A percentile compares a stretch with the other conserved stretches of the same genome.
Conservation (phyloP, 805 yeast genomes). For the Candida chilensis region DNA sequence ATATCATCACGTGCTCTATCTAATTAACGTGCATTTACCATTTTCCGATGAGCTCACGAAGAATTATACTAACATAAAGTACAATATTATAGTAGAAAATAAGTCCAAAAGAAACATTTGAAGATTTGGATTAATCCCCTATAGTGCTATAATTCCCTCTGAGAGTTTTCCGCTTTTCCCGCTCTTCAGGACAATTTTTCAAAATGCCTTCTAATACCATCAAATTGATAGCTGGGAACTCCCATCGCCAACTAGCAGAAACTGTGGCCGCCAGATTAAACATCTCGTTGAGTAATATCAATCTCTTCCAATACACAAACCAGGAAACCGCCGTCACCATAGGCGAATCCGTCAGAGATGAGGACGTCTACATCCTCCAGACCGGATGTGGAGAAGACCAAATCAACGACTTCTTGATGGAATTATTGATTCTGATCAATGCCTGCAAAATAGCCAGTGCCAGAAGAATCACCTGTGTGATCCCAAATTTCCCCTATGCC, state of each 20-base stretch:
- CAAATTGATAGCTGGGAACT: conserved; percentile 51
- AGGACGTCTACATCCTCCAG: conserved; percentile 78
- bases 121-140: background rate
- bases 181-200: background rate
- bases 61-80: background rate
- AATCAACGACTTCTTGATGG: conserved; percentile 82
- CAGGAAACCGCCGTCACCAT: conserved; percentile 84
- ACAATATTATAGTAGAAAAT: background rate
- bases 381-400: conserved; percentile 72
- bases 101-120: background rate
- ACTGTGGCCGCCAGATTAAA: conserved; percentile 60
- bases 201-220: conserved; percentile 31
- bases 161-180: background rate
- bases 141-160: background rate
- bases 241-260: conserved; percentile 80
- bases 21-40: conserved; percentile 19
- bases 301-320: conserved; percentile 79
- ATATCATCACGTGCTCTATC: conserved; percentile 13
- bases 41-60: conserved; percentile 12
- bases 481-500: conserved; percentile 95
- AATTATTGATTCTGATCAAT: conserved; percentile 79
- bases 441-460: conserved; percentile 97
- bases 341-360: conserved; percentile 85
- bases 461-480: conserved; percentile 84
- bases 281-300: conserved; percentile 60